Percentiles rank a stretch among this genome's conserved stretches.
phyloP scores from a whole-genome alignment of 2,329 filamentous ascomycete genomes.

The Dryadomyces sulphureus region DNA sequence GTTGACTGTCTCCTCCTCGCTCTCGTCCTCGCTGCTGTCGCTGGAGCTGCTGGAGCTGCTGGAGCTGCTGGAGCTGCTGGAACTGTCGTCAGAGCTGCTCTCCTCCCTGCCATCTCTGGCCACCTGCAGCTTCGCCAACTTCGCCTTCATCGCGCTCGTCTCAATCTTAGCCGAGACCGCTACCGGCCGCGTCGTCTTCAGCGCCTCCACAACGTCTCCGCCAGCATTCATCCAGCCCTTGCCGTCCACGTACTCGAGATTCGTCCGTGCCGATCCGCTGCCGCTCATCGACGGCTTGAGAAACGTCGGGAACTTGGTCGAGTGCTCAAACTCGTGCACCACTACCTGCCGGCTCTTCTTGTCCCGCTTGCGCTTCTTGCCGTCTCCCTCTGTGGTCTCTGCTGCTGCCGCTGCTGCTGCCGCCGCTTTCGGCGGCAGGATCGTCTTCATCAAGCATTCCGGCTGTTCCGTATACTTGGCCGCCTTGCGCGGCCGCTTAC shows the following conservation, averaged over 20 bases:
- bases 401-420: constrained; percentile 11
- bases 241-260: constrained; percentile 59
- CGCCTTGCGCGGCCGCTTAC: constrained; percentile 45
- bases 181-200: constrained; percentile 18
- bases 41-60: too few species aligned
- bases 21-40: constrained; percentile 14
- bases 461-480: constrained; percentile 61
- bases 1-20: constrained; percentile 6
- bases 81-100: not conserved
- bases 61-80: not conserved
- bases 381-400: constrained; percentile 10
- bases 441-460: constrained; percentile 76
- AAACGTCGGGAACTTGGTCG: constrained; percentile 69
- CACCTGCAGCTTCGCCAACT: not conserved
- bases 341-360: constrained; percentile 36
- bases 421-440: constrained; percentile 38
- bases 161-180: constrained; percentile 5
- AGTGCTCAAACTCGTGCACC: constrained; percentile 83
- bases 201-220: constrained; percentile 58
- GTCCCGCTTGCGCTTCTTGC: constrained; percentile 24
- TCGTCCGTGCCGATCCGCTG: constrained; percentile 22
- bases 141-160: not conserved
- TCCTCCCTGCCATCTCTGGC: not conserved
- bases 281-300: constrained; percentile 41
- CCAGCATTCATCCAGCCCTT: constrained; percentile 77